A percentile compares a stretch with the other conserved stretches of the same genome.
phyloP scores from a whole-genome alignment of 768 basidiomycete genomes.

The Gloeopeniophorella convolvens region DNA sequence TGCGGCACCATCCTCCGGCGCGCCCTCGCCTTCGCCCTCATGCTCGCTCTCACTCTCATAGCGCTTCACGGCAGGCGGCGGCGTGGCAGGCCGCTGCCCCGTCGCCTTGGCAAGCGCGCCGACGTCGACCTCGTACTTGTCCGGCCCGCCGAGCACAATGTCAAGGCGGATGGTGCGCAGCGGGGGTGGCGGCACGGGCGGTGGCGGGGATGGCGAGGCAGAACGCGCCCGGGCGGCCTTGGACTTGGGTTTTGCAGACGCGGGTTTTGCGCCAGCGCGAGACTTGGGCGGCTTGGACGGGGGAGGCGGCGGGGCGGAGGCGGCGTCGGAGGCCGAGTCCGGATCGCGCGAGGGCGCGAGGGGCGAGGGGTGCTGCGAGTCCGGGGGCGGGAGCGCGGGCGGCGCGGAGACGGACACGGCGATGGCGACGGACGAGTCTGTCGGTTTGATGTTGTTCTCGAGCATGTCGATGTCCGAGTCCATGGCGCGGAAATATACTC shows the following conservation, averaged over 20 bases:
- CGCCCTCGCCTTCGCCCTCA: conserved; percentile 39
- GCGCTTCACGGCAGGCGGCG: conserved; percentile 32
- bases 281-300: too few relatives aligned
- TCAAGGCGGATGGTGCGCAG: conserved; percentile 61
- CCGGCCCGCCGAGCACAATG: conserved; percentile 64
- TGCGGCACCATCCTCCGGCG: conserved; percentile 13
- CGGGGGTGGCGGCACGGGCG: conserved; percentile 39
- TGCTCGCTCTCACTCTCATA: conserved; percentile 53
- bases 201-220: conserved; percentile 54
- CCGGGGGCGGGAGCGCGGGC: conserved; percentile 6
- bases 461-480: conserved; percentile 14
- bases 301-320: conserved; percentile 24
- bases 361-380: conserved; percentile 8
- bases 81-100: conserved; percentile 59
- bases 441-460: conserved; percentile 2
- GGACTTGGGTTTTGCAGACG: conserved; percentile 44
- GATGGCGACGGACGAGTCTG: conserved; percentile 5
- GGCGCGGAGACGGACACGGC: neutral
- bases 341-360: conserved; percentile 8
- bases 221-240: conserved; percentile 38
- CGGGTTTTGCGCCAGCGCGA: conserved; percentile 36
- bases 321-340: conserved; percentile 17
- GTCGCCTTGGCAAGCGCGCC: conserved; percentile 48
- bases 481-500: neutral
- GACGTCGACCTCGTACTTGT: conserved; percentile 71